These are phyloP conservation scores for Cladorrhinum samala DNA, from an alignment of 495 filamentous ascomycete species.

Conservation along the genomic window DNA sequence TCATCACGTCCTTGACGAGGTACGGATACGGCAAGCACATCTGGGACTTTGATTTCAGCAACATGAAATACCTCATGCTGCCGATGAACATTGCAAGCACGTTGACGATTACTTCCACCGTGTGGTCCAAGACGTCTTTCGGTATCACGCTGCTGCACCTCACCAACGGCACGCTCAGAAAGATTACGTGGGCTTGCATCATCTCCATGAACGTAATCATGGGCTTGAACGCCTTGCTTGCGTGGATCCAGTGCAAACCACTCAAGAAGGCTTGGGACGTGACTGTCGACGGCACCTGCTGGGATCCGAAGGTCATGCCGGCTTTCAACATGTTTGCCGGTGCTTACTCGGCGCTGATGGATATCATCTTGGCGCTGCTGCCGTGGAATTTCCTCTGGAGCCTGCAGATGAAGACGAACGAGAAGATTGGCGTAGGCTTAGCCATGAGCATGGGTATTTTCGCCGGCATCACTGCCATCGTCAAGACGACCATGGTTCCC, in stretches of 20 bases:
- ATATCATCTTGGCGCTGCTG: slow-evolving; percentile 27
- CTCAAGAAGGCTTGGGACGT: slow-evolving; percentile 25
- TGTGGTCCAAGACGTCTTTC: slow-evolving; percentile 27
- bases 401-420: slow-evolving; percentile 27
- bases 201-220: slow-evolving; percentile 20
- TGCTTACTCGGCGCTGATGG: slow-evolving; percentile 31
- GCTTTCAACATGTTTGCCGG: slow-evolving; percentile 18
- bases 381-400: slow-evolving; percentile 32
- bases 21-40: slow-evolving; percentile 25
- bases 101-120: slow-evolving; percentile 19
- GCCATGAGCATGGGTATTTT: slow-evolving; percentile 36
- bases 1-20: slow-evolving; percentile 10
- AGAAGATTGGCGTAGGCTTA: slow-evolving; percentile 30
- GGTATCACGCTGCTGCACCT: slow-evolving; percentile 24
- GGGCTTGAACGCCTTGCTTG: slow-evolving; percentile 10
- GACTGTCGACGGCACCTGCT: slow-evolving; percentile 21
- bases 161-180: slow-evolving; percentile 16
- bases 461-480: slow-evolving; percentile 15
- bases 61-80: slow-evolving; percentile 11
- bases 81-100: slow-evolving; percentile 10
- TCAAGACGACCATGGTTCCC: slow-evolving; percentile 14
- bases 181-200: slow-evolving; percentile 19
- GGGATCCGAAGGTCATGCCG: slow-evolving; percentile 9
- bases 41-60: slow-evolving; percentile 20
- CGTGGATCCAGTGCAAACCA: slow-evolving; percentile 25